A percentile compares a stretch with the other conserved stretches of the same genome.
phyloP scores from a whole-genome alignment of 495 filamentous ascomycete species.

The Penicillium flavigenum region DNA sequence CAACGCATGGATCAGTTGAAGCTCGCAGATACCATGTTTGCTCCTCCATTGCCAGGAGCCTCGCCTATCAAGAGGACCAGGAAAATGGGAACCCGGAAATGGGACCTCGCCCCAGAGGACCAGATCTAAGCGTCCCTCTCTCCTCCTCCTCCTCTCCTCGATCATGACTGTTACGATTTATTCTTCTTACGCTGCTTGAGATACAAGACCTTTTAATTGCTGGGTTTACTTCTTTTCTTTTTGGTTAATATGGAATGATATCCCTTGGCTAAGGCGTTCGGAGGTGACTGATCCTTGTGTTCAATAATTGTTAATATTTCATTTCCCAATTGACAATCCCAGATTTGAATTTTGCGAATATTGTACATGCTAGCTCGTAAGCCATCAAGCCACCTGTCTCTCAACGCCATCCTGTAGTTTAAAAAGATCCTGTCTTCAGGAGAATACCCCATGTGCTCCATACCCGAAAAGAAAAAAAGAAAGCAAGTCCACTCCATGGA shows the following conservation, averaged over 20 bases:
- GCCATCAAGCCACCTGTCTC: neutral
- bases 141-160: neutral
- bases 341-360: slow-evolving; percentile 4
- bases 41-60: slow-evolving; percentile 25
- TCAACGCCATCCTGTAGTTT: slow-evolving; percentile 5
- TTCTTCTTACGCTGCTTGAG: slow-evolving; percentile 9
- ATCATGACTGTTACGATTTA: slow-evolving; percentile 28
- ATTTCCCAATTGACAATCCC: slow-evolving; percentile 1
- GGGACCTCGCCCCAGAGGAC: slow-evolving; percentile 57
- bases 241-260: slow-evolving; percentile 21
- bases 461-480: neutral
- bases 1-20: slow-evolving; percentile 46
- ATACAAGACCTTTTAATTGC: slow-evolving; percentile 6
- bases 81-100: slow-evolving; percentile 56
- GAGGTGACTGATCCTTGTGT: slow-evolving; percentile 5
- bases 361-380: slow-evolving; percentile 15
- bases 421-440: neutral
- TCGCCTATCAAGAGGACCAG: slow-evolving; percentile 47
- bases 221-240: slow-evolving; percentile 6
- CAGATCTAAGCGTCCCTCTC: slow-evolving; percentile 33
- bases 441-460: neutral
- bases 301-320: slow-evolving; percentile 6
- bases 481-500: neutral
- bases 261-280: slow-evolving; percentile 23
- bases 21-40: slow-evolving; percentile 43